Base-by-base conservation (phyloP, 2,329 filamentous ascomycete genomes). In the Cladophialophora bantiana region DNA sequence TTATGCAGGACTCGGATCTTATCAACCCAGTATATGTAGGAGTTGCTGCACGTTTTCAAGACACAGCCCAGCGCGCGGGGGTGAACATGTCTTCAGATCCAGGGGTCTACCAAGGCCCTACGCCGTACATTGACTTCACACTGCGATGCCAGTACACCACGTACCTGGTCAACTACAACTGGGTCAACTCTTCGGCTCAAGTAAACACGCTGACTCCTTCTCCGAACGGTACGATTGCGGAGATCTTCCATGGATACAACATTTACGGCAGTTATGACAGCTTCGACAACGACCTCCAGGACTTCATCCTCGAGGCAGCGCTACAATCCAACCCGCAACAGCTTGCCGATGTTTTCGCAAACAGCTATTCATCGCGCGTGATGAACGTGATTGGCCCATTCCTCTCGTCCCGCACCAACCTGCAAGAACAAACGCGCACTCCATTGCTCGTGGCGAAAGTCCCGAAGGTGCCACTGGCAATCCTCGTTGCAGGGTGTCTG, bases 161-260 rank as follows among this genome's bases (percentile, higher is more conserved):
- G 10, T 73, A 72, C 56, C 36, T 60, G 13, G 67, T 68, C 52
- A 62, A 69, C 52, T 73, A 73, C 62, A 68, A 18, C n/a, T 72
- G 66, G 65, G 63, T 68, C 26, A 72, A 72, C 20, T 67, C 64
- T n/a, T 64, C 60, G 3, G 62, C 70, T 3, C 36, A 59, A 32
- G 59, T 68, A 55, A 60, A 66, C 48, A 55, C 38, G 40, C 66
- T 69, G 2, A 66, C 55, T 5, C 52, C 61, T 31, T 70, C 67
- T 1, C 63, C 66, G 3, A 72, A 73, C 50, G 71, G 71, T 13
- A 71, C 71, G 12, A 45, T 73, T 7, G 55, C 69, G 18, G 70
- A 73, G 42, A 67, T 73, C 18, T 73, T 70, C 59, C 70, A 71
- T 42, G 71, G 71, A 7, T 72, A 72, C 57, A 62, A 62, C 26